Conservation (phyloP, 1,284 basidiomycete species). For the Kwoniella shivajii region DNA sequence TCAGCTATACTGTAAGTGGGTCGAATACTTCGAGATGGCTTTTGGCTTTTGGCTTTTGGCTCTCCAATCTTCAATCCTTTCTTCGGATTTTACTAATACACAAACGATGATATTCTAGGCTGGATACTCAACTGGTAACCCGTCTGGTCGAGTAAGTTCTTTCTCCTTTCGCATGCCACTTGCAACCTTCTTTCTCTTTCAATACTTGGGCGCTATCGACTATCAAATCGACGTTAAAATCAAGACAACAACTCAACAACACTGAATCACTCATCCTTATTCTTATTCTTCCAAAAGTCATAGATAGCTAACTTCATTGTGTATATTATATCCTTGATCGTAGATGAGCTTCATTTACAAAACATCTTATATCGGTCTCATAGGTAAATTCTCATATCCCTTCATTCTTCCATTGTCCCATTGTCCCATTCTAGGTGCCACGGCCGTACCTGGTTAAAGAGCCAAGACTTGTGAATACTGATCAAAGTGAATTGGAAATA, state of each 20-base stretch:
- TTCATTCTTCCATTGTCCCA: neutral
- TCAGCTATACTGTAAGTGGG: conserved; percentile 42
- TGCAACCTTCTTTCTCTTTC: neutral
- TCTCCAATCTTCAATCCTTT: too few species aligned
- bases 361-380: conserved; percentile 21
- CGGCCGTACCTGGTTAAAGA: too few species aligned
- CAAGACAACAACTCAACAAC: neutral
- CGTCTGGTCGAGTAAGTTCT: neutral
- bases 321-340: too few species aligned
- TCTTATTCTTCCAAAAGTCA: too few species aligned
- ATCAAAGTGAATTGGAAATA: neutral
- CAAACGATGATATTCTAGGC: neutral
- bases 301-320: too few species aligned
- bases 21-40: too few species aligned
- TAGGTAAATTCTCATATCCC: conserved; percentile 20
- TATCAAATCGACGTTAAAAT: too few species aligned
- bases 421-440: too few species aligned
- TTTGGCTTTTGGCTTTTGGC: too few species aligned
- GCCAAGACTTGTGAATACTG: neutral
- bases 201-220: too few species aligned
- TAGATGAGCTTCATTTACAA: conserved; percentile 3
- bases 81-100: neutral
- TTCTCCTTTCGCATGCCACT: too few species aligned
- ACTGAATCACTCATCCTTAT: neutral
- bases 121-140: conserved; percentile 1